Evolutionary conservation across 2,329 filamentous ascomycete genomes (phyloP).

Genomic region (Curvularia eragrostidis): DNA sequence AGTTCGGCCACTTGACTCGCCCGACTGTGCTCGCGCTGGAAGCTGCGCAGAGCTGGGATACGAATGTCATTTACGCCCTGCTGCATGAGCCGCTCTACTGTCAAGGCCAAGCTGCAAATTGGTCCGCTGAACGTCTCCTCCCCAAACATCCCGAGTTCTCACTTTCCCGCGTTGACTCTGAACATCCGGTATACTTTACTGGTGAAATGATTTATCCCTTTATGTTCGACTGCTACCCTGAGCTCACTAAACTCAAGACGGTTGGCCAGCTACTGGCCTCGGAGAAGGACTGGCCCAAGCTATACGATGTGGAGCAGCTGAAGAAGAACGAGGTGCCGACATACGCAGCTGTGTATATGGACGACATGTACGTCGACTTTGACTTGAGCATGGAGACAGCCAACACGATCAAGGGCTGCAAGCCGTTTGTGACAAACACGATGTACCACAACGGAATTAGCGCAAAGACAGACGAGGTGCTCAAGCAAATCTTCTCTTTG

Average conservation of each 20-base stretch:
- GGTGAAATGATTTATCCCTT: conserved; percentile 92
- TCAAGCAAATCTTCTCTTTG: conserved; percentile 76
- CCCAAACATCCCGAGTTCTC: conserved; percentile 56
- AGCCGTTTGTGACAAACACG: conserved; percentile 82
- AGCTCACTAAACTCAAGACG: conserved; percentile 71
- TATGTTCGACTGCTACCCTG: conserved; percentile 81
- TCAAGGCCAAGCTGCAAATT: conserved; percentile 70
- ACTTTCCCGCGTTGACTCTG: conserved; percentile 45
- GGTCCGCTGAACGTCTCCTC: conserved; percentile 75
- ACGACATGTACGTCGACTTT: conserved; percentile 93
- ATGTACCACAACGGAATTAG: conserved; percentile 88
- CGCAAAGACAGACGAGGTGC: conserved; percentile 74
- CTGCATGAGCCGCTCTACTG: conserved; percentile 91
- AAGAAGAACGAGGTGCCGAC: conserved; percentile 81
- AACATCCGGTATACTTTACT: conserved; percentile 74
- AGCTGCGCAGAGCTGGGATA: conserved; percentile 71
- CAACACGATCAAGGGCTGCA: conserved; percentile 73
- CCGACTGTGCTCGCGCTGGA: conserved; percentile 75
- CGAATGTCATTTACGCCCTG: conserved; percentile 80
- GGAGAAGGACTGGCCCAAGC: conserved; percentile 71
- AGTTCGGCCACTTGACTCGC: conserved; percentile 76
- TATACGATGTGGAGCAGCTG: conserved; percentile 79
- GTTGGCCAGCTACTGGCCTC: conserved; percentile 75
- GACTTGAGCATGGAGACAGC: conserved; percentile 77
- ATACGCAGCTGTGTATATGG: conserved; percentile 81